Evolutionary conservation across 1,284 basidiomycete genomes (phyloP), one percentile per base, ranked within the genome.

Genomic region (Sutorius eximius): DNA sequence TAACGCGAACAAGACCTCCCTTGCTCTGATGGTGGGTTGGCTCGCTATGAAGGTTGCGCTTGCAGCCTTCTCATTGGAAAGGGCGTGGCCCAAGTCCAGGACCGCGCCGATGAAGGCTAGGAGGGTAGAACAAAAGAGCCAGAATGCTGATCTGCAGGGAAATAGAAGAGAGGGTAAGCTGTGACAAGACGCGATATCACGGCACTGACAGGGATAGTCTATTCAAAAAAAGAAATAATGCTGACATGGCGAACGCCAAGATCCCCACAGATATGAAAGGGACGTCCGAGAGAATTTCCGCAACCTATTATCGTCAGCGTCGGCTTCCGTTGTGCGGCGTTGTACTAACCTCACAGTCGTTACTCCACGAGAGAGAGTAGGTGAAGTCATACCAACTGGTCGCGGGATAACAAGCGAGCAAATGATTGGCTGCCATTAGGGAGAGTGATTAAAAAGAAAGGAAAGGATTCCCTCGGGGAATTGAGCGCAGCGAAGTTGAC

Each of bases 241-340:
- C 78, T 49, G 85, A 80, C 32, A 82, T 73, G n/a, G 80, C 85
- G 55, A 90, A 81, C 36, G 79, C 80, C 62, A 88, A 72, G 20
- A 89, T 72, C 41, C 88, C 89, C 51, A 85, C 77, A 53, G 80
- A 80, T 61, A 87, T 80, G 58, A 86, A 75, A 36, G 89, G 89
- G 49, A 90, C 82, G 58, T 87, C 85, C 16, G 81, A 75, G 41
- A 90, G 73, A 46, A 90, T 66, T 57, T 75, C 71, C 58, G 83
- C 79, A 41, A 87, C 71, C 87, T 88, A 54, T n/a, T 52, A 27
- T 22, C 36, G 49, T 71, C 34, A 68, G 55, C 45, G 13, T 11
- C 5, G 6, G 32, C 16, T 22, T 44, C 3, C 16, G 20, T 11
- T 6, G 33, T 5, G 41, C 12, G 33, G 27, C 8, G 30, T 45